Base-by-base conservation (phyloP, 2,329 filamentous ascomycete species). In the Colletotrichum chrysophilum region DNA sequence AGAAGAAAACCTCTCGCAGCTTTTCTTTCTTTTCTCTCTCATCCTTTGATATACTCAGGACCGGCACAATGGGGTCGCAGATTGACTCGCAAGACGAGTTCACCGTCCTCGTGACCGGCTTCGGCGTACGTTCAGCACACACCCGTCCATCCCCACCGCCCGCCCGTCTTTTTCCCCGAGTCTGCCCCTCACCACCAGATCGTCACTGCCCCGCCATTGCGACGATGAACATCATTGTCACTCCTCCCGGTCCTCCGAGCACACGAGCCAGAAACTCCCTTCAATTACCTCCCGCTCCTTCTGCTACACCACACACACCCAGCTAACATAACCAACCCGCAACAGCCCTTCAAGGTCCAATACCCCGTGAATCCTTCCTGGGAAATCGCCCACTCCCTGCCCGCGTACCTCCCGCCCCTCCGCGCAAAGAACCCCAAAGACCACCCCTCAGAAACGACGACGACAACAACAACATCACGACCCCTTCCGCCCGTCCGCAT, bases 341-440 rank as follows among this genome's bases (percentile, higher is more conserved):
- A 16, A 28, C 76, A 96, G 94, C 93, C 95, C 2, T 98, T 97
- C 84, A 92, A 93, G 79, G 88, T 86, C n/a, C 86, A 93, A 60
- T 93, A 93, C 81, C 91, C 92, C 32, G 86, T 93, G 75, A 98
- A 98, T 82, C 95, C 95, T 10, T 95, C 95, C 4, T 96, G 92
- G 89, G 91, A 96, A 81, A 96, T 98, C 81, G 92, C 94, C 65
- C 89, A 88, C 30, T 87, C 86, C 24, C 90, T 97, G n/a, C 93
- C 95, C 5, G 83, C 89, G 4, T 89, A 90, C 78, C 89, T 96
- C 7, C 90, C 92, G 4, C 85, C 88, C 1, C 82, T 87, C 16
- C 84, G 86, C 66, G 83, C 83, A 77, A 89, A 88, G 80, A 83
- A 85, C 77, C 79, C 80, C 71, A 77, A 80, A 66, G 79, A 83